phyloP scores from a whole-genome alignment of 2,329 filamentous ascomycete genomes.

The Trichoderma lentiforme region DNA sequence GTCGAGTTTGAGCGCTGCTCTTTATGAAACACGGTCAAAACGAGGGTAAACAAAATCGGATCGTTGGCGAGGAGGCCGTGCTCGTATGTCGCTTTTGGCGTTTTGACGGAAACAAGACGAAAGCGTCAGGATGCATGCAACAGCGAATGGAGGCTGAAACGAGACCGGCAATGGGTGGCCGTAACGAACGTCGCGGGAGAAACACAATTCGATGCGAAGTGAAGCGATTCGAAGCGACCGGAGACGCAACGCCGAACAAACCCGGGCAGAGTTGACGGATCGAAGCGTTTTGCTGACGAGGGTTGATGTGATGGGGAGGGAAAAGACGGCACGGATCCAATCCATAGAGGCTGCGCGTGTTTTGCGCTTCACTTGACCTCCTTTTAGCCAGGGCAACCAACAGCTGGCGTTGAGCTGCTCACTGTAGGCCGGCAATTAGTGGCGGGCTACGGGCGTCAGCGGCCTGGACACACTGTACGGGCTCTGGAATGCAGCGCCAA shows the following conservation, averaged over 20 bases:
- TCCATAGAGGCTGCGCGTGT: not conserved
- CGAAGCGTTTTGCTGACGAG: not conserved
- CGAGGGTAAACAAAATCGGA: not conserved
- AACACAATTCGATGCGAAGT: not conserved
- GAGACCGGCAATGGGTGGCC: not conserved
- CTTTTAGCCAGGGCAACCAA: slow-evolving; percentile 9
- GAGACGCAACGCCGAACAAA: not conserved
- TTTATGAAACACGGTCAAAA: not conserved
- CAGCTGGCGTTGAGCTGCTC: not conserved
- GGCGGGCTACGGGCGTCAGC: not conserved
- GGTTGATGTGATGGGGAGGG: slow-evolving; percentile 3
- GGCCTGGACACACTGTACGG: not conserved
- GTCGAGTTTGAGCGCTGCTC: not conserved
- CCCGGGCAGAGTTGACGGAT: not conserved
- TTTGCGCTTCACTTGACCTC: not conserved
- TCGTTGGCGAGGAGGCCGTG: not conserved
- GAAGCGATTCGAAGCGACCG: slow-evolving; percentile 1
- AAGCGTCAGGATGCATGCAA: not conserved
- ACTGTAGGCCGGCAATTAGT: not conserved
- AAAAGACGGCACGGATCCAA: not conserved
- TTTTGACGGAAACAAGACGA: not conserved
- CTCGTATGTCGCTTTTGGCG: not conserved
- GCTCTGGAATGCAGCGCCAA: slow-evolving; percentile 9
- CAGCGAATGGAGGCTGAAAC: not conserved
- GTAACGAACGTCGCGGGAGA: not conserved